Base-by-base conservation (phyloP, 2,329 filamentous ascomycete genomes). In the Pseudogymnoascus sp. region DNA sequence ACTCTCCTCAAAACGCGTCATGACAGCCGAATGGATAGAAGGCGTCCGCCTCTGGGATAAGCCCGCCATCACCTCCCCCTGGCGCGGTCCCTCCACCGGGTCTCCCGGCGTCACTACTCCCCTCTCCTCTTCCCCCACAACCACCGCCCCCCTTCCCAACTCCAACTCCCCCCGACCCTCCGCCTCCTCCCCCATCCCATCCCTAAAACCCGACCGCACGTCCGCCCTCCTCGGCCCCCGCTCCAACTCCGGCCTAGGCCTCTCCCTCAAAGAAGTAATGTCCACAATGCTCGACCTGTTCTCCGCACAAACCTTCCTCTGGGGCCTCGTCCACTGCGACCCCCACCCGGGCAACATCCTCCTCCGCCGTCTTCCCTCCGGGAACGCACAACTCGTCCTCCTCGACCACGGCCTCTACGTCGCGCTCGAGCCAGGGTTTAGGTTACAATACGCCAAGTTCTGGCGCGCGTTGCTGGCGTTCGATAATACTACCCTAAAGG, bases 341-440 rank as follows among this genome's bases (percentile, higher is more conserved):
- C 95, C 95, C 8, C 95, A 99, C 73, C 95, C 95, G 1, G 93
- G 93, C 29, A 99, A 99, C 77, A 95, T 97, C 74, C 96, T 99
- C 77, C 88, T 97, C 72, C 89, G 95, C 7, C 88, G 95, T 7
- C 81, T 91, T 14, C 89, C 92, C 1, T 87, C 82, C 47, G 93
- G 93, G n/a, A 83, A 86, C 47, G 83, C 93, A 0, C 92, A 99
- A 77, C 83, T 99, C 31, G 93, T 97, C 0, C 86, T 99, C 37
- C 96, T 99, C 73, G 95, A 99, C 75, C 95, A 99, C 75, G 95
- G 95, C 0, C 85, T 99, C 5, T 99, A 99, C 77, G 91, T 97
- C 63, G 88, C 90, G 75, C 95, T 97, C 90, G 81, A 85, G 23
- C 87, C 89, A 1, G 79, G 85, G 65, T 96, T 97, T 78, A 85